Base-by-base conservation (phyloP, 495 filamentous ascomycete genomes). In the Neohortaea acidophila region DNA sequence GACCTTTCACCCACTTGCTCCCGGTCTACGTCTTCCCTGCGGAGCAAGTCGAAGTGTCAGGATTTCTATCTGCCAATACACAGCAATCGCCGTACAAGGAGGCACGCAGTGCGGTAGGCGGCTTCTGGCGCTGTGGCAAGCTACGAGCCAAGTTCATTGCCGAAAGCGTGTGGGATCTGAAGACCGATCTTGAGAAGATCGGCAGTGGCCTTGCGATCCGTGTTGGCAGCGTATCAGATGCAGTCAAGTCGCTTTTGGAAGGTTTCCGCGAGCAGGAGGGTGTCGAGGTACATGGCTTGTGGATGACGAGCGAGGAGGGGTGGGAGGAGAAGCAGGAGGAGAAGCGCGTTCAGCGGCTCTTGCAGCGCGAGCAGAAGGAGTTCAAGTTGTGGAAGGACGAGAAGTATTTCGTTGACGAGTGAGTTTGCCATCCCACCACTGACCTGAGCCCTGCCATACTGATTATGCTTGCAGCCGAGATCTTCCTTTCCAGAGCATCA, bases 341-440 rank as follows among this genome's bases (percentile, higher is more conserved):
- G 45, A 52, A 56, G 30, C 59, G 58, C 4, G 59, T 81, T 7
- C 55, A 57, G 19, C 51, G 56, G 10, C 44, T 69, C 5, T 70
- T 72, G 27, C 47, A 62, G 24, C 48, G 53, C 6, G 53, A 63
- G 13, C 65, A 61, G 19, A 56, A 68, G 10, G 62, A 72, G 6
- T 78, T 75, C 51, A 69, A 65, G 54, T 24, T 68, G 4, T 80
- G 71, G 66, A 56, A 55, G 0, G 78, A 84, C 44, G 79, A 79
- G 51, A 83, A 81, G 52, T 83, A 79, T 50, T 72, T 77, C 36
- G 66, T 81, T 33, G 70, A 82, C 45, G 73, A 80, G 78, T 81
- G 61, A 59, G 70, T 67, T 21, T 14, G 14, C n/a, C n/a, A n/a
- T n/a, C n/a, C n/a, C n/a, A n/a, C n/a, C n/a, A n/a, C n/a, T 18